Evolutionary conservation across 2,329 filamentous ascomycete species (phyloP).

Genomic region (Colletotrichum spaethianum): DNA sequence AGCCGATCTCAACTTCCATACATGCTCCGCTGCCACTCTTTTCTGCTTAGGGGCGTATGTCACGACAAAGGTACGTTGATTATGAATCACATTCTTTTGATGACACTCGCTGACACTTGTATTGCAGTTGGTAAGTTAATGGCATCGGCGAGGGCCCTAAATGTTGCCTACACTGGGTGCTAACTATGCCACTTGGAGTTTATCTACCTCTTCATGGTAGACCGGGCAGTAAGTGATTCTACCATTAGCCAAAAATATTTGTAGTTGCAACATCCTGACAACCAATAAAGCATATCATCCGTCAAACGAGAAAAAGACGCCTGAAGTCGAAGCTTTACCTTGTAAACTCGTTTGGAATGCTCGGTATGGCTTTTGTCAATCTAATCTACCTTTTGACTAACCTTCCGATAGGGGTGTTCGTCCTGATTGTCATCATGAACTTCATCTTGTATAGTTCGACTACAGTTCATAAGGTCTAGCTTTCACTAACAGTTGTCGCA

Average conservation of each 20-base stretch:
- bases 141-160: background rate
- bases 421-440: conserved; percentile 32
- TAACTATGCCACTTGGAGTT: conserved; percentile 1
- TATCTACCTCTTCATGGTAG: conserved; percentile 38
- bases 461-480: rapidly evolving
- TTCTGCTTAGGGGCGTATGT: conserved; percentile 35
- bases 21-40: conserved; percentile 30
- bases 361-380: background rate
- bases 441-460: conserved; percentile 28
- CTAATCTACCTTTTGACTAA: background rate
- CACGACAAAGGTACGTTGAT: conserved; percentile 25
- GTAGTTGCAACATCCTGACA: background rate
- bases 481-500: background rate
- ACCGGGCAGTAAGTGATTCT: conserved; percentile 17
- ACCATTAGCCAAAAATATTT: rapidly evolving
- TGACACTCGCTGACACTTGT: background rate
- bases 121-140: background rate
- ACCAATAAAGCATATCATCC: conserved; percentile 18
- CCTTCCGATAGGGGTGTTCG: conserved; percentile 1
- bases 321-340: conserved; percentile 31
- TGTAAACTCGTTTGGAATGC: conserved; percentile 32
- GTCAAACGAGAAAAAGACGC: conserved; percentile 28
- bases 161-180: background rate
- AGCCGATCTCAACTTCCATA: conserved; percentile 25
- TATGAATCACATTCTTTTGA: background rate